These are phyloP conservation scores for Cucurbita argyrosperma DNA, from an alignment of 306 rosid genomes.

Conservation along the genomic window DNA sequence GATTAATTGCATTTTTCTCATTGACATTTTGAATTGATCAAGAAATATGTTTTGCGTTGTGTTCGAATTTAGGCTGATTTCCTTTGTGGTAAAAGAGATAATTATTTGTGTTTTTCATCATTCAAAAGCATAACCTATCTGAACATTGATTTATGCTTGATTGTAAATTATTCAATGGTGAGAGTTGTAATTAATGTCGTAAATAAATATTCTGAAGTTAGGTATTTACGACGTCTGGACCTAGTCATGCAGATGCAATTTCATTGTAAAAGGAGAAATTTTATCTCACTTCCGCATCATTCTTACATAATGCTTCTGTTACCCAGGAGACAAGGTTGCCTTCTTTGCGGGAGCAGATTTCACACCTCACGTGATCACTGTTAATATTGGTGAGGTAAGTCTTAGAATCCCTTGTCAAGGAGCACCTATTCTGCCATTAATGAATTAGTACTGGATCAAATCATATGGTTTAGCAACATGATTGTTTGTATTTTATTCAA, in stretches of 20 bases:
- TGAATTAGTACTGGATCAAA: neutral
- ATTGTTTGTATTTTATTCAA: neutral
- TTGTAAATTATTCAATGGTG: neutral
- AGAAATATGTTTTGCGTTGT: neutral
- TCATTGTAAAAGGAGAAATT: neutral
- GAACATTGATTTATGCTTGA: neutral
- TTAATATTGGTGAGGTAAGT: constrained; percentile 8
- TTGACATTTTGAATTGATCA: neutral
- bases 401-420: neutral
- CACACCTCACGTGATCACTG: constrained; percentile 8
- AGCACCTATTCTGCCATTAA: neutral
- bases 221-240: neutral
- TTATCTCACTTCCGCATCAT: neutral
- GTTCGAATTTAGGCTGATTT: neutral
- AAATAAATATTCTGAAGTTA: neutral
- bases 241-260: neutral
- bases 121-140: neutral
- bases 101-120: neutral
- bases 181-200: neutral
- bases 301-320: neutral
- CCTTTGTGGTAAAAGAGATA: neutral
- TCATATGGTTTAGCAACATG: neutral
- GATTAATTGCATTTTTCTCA: neutral
- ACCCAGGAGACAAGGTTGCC: neutral
- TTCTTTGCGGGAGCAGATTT: neutral